A percentile compares a stretch with the other conserved stretches of the same genome.
Evolutionary conservation across 2,329 filamentous ascomycete genomes (phyloP).

Genomic region (Rhynchosporium secalis): DNA sequence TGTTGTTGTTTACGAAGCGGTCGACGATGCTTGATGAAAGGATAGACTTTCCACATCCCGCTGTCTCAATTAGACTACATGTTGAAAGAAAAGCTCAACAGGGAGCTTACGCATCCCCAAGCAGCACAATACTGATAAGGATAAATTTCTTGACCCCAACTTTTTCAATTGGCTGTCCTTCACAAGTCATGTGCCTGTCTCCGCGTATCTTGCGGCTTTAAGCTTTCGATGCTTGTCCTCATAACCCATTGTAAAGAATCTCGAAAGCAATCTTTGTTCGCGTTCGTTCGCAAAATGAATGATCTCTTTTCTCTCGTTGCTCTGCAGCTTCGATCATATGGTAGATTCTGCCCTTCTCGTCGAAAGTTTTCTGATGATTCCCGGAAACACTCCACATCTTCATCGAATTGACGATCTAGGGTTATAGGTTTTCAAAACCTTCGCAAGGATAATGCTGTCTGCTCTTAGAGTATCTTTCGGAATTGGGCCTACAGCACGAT

Average conservation of each 20-base stretch:
- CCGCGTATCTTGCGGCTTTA: conserved; percentile 14
- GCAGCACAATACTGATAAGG: conserved; percentile 21
- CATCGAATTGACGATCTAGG: conserved; percentile 15
- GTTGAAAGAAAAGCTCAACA: neutral
- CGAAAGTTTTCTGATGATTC: conserved; percentile 22
- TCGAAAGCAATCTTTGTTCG: conserved; percentile 13
- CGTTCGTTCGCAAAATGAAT: conserved; percentile 9
- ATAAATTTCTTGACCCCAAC: conserved; percentile 7
- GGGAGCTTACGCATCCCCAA: conserved; percentile 24
- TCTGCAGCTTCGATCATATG: conserved; percentile 27
- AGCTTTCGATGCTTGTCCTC: conserved; percentile 20
- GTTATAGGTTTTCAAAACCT: conserved; percentile 20
- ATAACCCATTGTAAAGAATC: conserved; percentile 18
- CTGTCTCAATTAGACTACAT: conserved; percentile 15
- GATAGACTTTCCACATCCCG: conserved; percentile 26
- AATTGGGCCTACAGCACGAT: conserved; percentile 25
- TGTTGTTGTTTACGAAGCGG: neutral
- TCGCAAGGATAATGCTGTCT: conserved; percentile 18
- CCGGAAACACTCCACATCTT: conserved; percentile 21
- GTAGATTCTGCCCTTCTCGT: conserved; percentile 20
- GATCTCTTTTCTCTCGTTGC: conserved; percentile 12
- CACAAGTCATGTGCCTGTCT: conserved; percentile 22
- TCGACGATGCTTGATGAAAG: conserved; percentile 26
- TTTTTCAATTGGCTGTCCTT: conserved; percentile 8
- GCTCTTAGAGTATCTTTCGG: conserved; percentile 12